Base-by-base conservation (phyloP, 2,329 filamentous ascomycete genomes). In the Fusarium hainanense region DNA sequence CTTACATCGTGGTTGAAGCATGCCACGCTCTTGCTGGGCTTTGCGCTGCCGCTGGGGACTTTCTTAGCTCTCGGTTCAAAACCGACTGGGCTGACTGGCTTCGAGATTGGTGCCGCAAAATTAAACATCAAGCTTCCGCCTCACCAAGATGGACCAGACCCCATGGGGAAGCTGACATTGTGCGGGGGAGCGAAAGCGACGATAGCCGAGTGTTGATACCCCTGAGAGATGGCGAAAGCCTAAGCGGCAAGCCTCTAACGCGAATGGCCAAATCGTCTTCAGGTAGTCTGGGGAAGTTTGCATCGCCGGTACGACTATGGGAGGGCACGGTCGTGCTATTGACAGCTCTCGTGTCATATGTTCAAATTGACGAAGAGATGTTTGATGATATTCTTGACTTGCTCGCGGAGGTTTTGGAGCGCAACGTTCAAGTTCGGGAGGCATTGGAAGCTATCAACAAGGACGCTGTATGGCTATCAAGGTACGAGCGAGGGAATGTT, bases 381-480 rank as follows among this genome's bases (percentile, higher is more conserved):
- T 92, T 94, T 77, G 92, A 94, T 69, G 87, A 93, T 55, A 85
- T 92, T 14, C 76, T 95, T 44, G 85, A 86, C 9, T 79, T 94
- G 54, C 77, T 96, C 27, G 83, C 78, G 4, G 85, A 85, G 32
- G 77, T 82, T 40, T 69, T 90, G 46, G 78, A 82, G 51, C 79
- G 76, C 34, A 81, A 84, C 28, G 57, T 74, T 3, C 82, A 86
- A 49, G 85, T 90, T 13, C 85, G 83, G 49, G 79, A 81, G 34
- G 88, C 87, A 13, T 78, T 96, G 47, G 88, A 92, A 69, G 79
- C 77, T 5, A 81, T 91, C 55, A 94, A 95, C 77, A 82, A 85
- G 2, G 93, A 96, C 81, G 90, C 91, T 2, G 90, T 96, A 6
- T 97, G 93, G 93, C 79, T 95, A 69, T 82, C 83, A 42, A 79